phyloP scores from a whole-genome alignment of 1,284 basidiomycete genomes.

The Puccinia coronata region DNA sequence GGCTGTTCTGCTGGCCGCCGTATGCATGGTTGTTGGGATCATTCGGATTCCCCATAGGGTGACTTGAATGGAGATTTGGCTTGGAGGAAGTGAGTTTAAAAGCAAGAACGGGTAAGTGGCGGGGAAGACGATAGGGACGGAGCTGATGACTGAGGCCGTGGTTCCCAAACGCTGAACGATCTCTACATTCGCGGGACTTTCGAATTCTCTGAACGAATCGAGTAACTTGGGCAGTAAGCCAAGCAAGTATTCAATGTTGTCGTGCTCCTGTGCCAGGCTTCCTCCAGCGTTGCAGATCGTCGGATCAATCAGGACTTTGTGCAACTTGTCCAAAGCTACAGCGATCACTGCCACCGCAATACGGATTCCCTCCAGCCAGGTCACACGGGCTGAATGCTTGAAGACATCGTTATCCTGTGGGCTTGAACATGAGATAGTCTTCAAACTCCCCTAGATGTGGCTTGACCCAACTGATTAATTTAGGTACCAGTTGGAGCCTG shows the following conservation, averaged over 20 bases:
- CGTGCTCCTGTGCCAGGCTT: constrained; percentile 76
- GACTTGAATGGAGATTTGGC: constrained; percentile 54
- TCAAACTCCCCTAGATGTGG: constrained; percentile 92
- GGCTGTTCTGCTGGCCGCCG: constrained; percentile 21
- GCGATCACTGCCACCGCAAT: constrained; percentile 66
- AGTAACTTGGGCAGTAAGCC: constrained; percentile 81
- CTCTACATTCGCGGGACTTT: constrained; percentile 68
- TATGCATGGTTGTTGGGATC: constrained; percentile 53
- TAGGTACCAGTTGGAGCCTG: constrained; percentile 78
- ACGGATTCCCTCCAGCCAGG: constrained; percentile 85
- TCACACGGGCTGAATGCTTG: constrained; percentile 74
- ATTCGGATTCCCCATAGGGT: constrained; percentile 57
- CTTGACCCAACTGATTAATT: constrained; percentile 88
- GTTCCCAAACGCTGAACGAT: constrained; percentile 72
- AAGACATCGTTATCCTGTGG: constrained; percentile 68
- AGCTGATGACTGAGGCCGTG: constrained; percentile 66
- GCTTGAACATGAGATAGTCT: constrained; percentile 67
- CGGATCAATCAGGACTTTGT: constrained; percentile 74
- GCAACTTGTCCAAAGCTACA: constrained; percentile 85
- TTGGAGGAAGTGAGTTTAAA: constrained; percentile 66
- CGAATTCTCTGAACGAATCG: constrained; percentile 83
- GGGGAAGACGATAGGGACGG: constrained; percentile 81
- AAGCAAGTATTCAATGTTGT: constrained; percentile 85
- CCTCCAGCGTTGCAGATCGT: constrained; percentile 67
- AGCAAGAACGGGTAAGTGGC: constrained; percentile 90